phyloP scores from a whole-genome alignment of 305 asterid species.

The Solanum aculeatissimum region DNA sequence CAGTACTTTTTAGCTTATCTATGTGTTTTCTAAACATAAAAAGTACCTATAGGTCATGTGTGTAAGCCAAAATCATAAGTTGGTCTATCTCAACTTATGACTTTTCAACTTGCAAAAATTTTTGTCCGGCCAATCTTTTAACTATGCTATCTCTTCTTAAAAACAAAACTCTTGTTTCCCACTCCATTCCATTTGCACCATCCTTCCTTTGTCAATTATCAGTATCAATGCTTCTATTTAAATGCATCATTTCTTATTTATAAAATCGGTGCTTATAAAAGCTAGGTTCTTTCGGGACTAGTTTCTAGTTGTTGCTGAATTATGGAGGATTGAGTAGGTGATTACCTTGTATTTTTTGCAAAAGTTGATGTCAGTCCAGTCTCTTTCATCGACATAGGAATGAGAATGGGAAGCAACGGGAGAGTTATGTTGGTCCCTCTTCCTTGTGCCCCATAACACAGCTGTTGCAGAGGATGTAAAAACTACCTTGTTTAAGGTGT shows the following conservation, averaged over 20 bases:
- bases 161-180: background rate
- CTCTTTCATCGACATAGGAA: slow-evolving; percentile 45
- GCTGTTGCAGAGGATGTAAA: slow-evolving; percentile 93
- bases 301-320: background rate
- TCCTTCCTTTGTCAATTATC: background rate
- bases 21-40: background rate
- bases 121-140: background rate
- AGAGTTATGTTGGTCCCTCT: slow-evolving; percentile 21
- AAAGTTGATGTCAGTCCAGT: slow-evolving; percentile 67
- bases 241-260: background rate
- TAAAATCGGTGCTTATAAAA: background rate
- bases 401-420: background rate
- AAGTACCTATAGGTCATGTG: background rate
- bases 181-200: background rate
- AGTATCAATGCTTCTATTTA: background rate
- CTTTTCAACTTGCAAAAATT: background rate
- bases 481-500: slow-evolving; percentile 65
- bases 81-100: background rate
- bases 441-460: slow-evolving; percentile 39
- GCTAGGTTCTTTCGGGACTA: background rate
- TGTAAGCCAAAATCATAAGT: background rate
- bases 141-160: background rate
- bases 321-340: background rate
- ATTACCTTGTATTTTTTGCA: slow-evolving; percentile 57
- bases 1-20: too few species aligned